Evolutionary conservation across 2,329 filamentous ascomycete genomes (phyloP), one percentile per base, ranked within the genome.

Genomic region (Aspergillus cejpii): DNA sequence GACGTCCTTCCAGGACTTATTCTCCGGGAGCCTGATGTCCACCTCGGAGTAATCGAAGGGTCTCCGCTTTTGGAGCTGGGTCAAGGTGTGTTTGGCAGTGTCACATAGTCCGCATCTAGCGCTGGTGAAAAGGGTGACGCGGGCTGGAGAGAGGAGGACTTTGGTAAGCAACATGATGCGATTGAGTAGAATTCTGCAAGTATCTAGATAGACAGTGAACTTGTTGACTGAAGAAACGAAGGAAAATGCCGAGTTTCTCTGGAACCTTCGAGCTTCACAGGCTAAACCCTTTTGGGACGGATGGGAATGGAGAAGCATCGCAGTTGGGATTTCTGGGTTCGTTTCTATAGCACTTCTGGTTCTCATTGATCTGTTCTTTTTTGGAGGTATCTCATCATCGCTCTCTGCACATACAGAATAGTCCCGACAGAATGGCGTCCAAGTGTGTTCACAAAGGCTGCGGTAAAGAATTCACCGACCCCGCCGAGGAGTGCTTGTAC

Each of bases 361-460:
- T 17, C 14, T 39, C 10, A 21, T n/a, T 2, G 23, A 12, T 47
- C 37, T 34, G 20, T 29, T 44, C 23, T 45, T 17, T 20, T 44
- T 27, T 31, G 43, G 40, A 20, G 31, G 20, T 27, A 12, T 26
- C 12, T 24, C 19, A 19, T 11, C 34, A 2, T 14, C 10, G 11
- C 14, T 21, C 14, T 31, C 10, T 28, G 12, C 20, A n/a, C 15
- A 39, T 6, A 36, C 11, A 27, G 10, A 5, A 24, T 24, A 4
- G 8, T 24, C 7, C 12, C 40, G 43, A 49, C 53, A 56, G 36
- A 15, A 70, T 69, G 66, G 50, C 63, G 31, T 58, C 57, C 40
- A 97, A 94, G 74, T 98, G 92, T 68, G 88, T 96, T 47, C 92
- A 96, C 74, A 90, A 94, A 70, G 89, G 90, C 66, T 98, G 92